Base-by-base conservation (phyloP, 768 basidiomycete species). In the Hygrocybe coccinea region DNA sequence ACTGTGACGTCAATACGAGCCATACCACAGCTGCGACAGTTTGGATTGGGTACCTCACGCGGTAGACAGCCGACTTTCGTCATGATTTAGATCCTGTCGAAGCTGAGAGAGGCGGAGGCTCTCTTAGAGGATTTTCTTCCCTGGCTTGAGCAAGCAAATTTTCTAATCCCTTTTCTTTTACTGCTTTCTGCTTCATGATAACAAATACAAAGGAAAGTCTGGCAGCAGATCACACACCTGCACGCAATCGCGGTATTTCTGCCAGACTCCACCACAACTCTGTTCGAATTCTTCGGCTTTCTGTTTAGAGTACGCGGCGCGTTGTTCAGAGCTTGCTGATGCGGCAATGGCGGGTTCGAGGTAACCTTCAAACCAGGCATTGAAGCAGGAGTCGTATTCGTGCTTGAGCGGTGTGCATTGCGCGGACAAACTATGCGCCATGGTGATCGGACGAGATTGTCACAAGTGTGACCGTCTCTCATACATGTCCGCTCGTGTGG, bases 351-450 rank as follows among this genome's bases (percentile, higher is more conserved):
- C 85, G 8, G 93, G 93, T 65, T 93, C 88, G 21, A 97, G 83
- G 69, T 97, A 99, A 10, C 91, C 92, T 69, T 97, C 94, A 62
- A 99, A 94, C 95, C 95, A 97, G 7, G 88, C 83, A 64, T 97
- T 97, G 75, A 98, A 98, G 76, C 95, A 98, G 0, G 89, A 76
- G 70, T 98, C 95, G 67, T 97, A 98, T 54, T 83, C 74, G 51
- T 84, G 83, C 70, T 98, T 97, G 56, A 95, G 78, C 0, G 89
- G 86, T 5, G 95, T 97, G 72, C 95, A 98, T 75, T 85, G 81
- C 8, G 82, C 74, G 1, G 88, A 83, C 21, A 97, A 81, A 55
- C 91, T 94, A 58, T 85, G 78, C 0, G 91, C 85, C 90, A 92
- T 90, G 56, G 57, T 60, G 53, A 41, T 41, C 29, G 29, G 29